phyloP scores from a whole-genome alignment of 192 early-diverging fungal species.

The Backusella psychrophila region DNA sequence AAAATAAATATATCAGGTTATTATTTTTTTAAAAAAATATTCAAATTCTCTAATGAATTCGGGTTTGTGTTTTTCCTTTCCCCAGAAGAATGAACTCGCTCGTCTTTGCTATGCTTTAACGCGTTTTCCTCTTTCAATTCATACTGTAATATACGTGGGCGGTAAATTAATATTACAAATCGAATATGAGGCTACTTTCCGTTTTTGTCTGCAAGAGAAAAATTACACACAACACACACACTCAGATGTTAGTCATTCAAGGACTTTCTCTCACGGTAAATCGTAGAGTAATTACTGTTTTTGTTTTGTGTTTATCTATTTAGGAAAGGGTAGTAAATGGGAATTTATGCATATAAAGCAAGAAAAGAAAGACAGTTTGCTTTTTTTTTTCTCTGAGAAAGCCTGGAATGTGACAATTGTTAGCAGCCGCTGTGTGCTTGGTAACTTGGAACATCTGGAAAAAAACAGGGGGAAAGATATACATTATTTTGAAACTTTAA shows the following conservation, averaged over 20 bases:
- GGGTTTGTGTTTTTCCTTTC: no score
- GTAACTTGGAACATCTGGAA: conserved; percentile 6
- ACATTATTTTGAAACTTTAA: conserved; percentile 5
- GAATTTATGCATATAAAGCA: neutral
- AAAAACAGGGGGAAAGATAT: neutral
- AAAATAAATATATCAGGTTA: neutral
- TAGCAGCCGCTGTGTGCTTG: neutral
- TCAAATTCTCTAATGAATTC: neutral
- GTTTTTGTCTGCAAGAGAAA: conserved; percentile 3
- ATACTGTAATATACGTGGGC: neutral
- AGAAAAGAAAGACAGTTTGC: neutral
- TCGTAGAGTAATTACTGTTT: neutral
- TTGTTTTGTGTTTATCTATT: neutral
- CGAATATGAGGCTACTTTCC: conserved; percentile 1
- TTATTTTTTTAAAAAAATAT: neutral
- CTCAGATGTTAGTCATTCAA: conserved; percentile 7
- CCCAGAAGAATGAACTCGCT: neutral
- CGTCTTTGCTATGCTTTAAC: neutral
- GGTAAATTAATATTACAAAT: conserved; percentile 8
- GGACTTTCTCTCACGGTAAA: neutral
- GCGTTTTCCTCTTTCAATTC: neutral
- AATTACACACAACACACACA: conserved; percentile 1
- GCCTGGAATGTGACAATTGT: neutral
- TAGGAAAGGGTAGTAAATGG: neutral
- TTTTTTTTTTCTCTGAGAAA: neutral